Evolutionary conservation across 345 rosid genomes (phyloP).

Genomic region (Eucalyptus tenuipes): DNA sequence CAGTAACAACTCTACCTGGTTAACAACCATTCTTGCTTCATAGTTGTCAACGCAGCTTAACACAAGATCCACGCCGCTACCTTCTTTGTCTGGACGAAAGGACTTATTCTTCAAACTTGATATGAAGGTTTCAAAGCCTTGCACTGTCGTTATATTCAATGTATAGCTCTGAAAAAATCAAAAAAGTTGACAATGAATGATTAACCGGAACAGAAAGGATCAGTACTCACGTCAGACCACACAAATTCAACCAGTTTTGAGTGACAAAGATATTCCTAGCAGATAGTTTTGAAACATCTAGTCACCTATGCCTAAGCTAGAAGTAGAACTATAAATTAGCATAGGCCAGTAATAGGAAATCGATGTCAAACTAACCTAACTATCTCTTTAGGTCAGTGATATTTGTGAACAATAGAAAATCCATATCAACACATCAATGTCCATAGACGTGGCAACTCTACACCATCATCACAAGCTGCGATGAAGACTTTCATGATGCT

Average conservation of each 20-base stretch:
- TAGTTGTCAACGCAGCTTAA: constrained; percentile 95
- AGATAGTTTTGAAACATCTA: background rate
- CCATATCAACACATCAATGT: background rate
- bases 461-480: background rate
- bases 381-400: background rate
- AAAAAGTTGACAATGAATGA: background rate
- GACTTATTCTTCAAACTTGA: constrained; percentile 62
- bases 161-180: constrained; percentile 63
- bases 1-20: constrained; percentile 49
- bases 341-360: background rate
- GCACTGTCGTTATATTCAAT: constrained; percentile 79
- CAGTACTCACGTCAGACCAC: background rate
- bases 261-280: background rate
- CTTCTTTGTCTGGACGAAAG: constrained; percentile 58
- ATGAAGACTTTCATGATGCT: background rate
- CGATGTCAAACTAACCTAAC: background rate
- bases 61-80: constrained; percentile 88
- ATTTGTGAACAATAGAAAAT: background rate
- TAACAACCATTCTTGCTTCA: constrained; percentile 97
- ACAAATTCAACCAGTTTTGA: background rate
- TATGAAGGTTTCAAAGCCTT: constrained; percentile 87
- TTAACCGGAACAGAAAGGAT: background rate
- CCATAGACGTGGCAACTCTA: background rate
- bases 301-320: background rate
- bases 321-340: background rate